phyloP scores from a whole-genome alignment of 768 basidiomycete genomes.

The Pleurotus tuber-regium region DNA sequence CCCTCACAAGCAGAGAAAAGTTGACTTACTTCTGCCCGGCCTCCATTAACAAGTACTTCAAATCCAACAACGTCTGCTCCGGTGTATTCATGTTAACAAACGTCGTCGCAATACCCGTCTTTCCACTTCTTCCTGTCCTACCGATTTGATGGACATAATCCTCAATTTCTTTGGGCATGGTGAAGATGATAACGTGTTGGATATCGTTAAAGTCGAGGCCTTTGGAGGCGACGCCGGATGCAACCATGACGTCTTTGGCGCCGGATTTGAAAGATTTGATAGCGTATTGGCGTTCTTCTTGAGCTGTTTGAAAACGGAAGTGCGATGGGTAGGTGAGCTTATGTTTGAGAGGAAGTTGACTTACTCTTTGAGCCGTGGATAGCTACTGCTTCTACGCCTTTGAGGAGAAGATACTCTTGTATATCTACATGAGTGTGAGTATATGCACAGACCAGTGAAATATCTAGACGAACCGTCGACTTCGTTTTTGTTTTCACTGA shows the following conservation, averaged over 20 bases:
- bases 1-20: background rate
- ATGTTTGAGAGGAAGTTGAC: conserved; percentile 21
- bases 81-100: conserved; percentile 98
- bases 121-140: conserved; percentile 94
- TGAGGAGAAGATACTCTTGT: conserved; percentile 93
- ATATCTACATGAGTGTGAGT: conserved; percentile 62
- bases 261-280: conserved; percentile 98
- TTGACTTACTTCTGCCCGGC: conserved; percentile 89
- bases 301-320: conserved; percentile 48
- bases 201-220: conserved; percentile 99
- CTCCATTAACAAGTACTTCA: conserved; percentile 96
- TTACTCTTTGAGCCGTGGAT: conserved; percentile 97
- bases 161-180: conserved; percentile 99
- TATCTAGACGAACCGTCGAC: conserved; percentile 76
- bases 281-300: conserved; percentile 98
- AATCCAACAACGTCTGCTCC: conserved; percentile 93
- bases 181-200: conserved; percentile 98
- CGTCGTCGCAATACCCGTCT: conserved; percentile 98
- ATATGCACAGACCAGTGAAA: conserved; percentile 6
- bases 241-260: conserved; percentile 99
- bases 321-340: background rate
- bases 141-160: conserved; percentile 99
- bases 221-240: conserved; percentile 96
- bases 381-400: conserved; percentile 97
- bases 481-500: conserved; percentile 99